Evolutionary conservation across 2,329 filamentous ascomycete genomes (phyloP), one percentile per base, ranked within the genome.

Genomic region (Chaetomium sp.): DNA sequence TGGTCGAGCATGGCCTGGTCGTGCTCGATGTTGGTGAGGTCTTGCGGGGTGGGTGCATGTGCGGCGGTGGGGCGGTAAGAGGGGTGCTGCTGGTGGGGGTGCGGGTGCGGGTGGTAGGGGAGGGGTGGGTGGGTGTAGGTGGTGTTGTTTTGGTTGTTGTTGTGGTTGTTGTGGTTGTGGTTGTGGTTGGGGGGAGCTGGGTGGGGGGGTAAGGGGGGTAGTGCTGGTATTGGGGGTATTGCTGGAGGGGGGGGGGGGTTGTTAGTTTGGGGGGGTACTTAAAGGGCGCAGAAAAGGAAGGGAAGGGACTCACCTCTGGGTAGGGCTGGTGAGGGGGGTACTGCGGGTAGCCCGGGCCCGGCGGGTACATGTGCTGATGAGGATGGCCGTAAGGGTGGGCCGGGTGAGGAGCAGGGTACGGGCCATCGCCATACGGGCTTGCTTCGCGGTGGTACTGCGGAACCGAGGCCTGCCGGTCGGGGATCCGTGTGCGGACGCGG

Each of bases 1-100:
- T 63, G 31, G 45, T 33, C 19, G 6, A 65, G 57, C 8, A 57
- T 27, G 6, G 16, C 12, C 33, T 33, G 56, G 54, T 70, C 68
- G 33, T 62, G 54, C 23, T 64, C 50, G 21, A 59, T 16, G 4
- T 29, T 68, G 29, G 19, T 45, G 35, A 35, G 10, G 33, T 12
- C 3, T 19, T 42, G 35, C 33, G 35, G 6, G 12, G 10, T 4
- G 16, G 35, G 13, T 42, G 38, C n/a, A n/a, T n/a, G 13, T 19
- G 16, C 16, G 19, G 38, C 16, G 38, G 1, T 19, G 38, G 23
- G 57, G 60, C 23, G 42, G 35, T n/a, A n/a, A n/a, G n/a, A n/a
- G 5, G 63, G 63, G 50, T 65, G 57, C 49, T 21, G 51, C 29
- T 58, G 5, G 25, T 29, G 13, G 66, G 66, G 4, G 4, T 9